These are phyloP conservation scores for Emericellopsis cladophorae DNA, from an alignment of 2,329 filamentous ascomycete species.

Conservation along the genomic window DNA sequence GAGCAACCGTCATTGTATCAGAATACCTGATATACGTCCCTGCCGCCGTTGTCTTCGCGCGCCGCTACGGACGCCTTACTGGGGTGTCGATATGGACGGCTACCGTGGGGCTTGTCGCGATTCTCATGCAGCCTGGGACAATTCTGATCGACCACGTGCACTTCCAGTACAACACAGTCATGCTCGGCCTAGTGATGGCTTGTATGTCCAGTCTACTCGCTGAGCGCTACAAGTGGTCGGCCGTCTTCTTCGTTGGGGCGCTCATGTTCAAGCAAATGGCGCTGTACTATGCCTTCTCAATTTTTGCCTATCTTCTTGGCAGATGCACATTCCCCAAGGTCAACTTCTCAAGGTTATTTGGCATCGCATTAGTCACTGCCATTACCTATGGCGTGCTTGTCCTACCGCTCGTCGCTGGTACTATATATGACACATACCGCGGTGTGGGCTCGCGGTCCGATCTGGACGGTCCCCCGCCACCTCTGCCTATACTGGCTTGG, in stretches of 20 bases:
- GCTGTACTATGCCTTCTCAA: slow-evolving; percentile 85
- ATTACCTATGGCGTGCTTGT: slow-evolving; percentile 64
- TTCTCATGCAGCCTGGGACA: slow-evolving; percentile 82
- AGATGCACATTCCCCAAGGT: slow-evolving; percentile 68
- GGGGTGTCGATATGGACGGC: slow-evolving; percentile 71
- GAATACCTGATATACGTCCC: slow-evolving; percentile 88
- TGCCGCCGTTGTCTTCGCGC: slow-evolving; percentile 71
- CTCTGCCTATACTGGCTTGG: slow-evolving; percentile 49
- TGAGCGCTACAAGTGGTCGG: slow-evolving; percentile 74
- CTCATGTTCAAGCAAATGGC: slow-evolving; percentile 99
- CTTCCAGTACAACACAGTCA: slow-evolving; percentile 98
- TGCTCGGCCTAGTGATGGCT: slow-evolving; percentile 83
- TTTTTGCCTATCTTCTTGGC: slow-evolving; percentile 86
- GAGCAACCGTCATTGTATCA: slow-evolving; percentile 77
- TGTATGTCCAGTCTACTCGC: slow-evolving; percentile 83
- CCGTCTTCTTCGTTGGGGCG: slow-evolving; percentile 84
- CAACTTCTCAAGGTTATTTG: slow-evolving; percentile 54
- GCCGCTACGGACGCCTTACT: slow-evolving; percentile 64
- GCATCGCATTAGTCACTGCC: slow-evolving; percentile 62
- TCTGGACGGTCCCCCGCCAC: slow-evolving; percentile 42
- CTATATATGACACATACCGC: slow-evolving; percentile 53
- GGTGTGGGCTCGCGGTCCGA: slow-evolving; percentile 46
- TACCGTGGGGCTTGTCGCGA: slow-evolving; percentile 74
- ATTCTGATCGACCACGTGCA: slow-evolving; percentile 91
- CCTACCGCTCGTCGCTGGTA: slow-evolving; percentile 61